phyloP scores from a whole-genome alignment of 1,139 yeast genomes.

The Geotrichum candidum region DNA sequence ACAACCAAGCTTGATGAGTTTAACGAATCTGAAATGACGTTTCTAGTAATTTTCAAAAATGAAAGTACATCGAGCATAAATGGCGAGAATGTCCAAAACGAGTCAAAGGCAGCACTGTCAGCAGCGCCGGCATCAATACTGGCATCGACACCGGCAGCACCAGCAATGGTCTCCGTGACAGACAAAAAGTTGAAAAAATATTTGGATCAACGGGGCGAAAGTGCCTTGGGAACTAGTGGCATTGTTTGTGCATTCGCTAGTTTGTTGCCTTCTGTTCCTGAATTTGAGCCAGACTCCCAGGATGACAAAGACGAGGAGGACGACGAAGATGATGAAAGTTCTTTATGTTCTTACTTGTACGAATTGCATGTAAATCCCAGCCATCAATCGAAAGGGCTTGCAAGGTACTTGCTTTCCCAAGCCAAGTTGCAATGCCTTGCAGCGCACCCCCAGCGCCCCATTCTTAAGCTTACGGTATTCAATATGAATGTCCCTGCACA shows the following conservation, averaged over 20 bases:
- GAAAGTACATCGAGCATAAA: conserved; percentile 23
- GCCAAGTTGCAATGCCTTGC: conserved; percentile 17
- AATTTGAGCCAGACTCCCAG: conserved; percentile 4
- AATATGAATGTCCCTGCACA: conserved; percentile 27
- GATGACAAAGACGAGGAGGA: conserved; percentile 18
- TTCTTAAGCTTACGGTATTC: conserved; percentile 28
- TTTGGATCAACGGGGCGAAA: conserved; percentile 1
- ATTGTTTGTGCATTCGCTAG: conserved; percentile 43
- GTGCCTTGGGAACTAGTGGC: background rate
- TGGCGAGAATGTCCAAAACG: conserved; percentile 16
- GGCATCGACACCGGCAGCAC: background rate
- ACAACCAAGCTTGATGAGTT: conserved; percentile 44
- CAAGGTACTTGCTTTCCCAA: conserved; percentile 35
- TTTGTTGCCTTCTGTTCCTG: conserved; percentile 35
- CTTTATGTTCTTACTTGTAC: conserved; percentile 45
- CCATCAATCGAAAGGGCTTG: conserved; percentile 37
- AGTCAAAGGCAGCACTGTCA: background rate
- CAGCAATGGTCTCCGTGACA: background rate
- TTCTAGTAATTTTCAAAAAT: conserved; percentile 25
- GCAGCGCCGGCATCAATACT: background rate
- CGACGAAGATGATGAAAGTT: conserved; percentile 14
- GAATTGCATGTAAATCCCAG: conserved; percentile 46
- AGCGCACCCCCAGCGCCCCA: conserved; percentile 6
- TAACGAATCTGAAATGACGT: conserved; percentile 42
- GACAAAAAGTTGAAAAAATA: conserved; percentile 2